These are phyloP conservation scores for Pseudophaeomoniella oleicola DNA, from an alignment of 2,329 filamentous ascomycete genomes.

Conservation along the genomic window DNA sequence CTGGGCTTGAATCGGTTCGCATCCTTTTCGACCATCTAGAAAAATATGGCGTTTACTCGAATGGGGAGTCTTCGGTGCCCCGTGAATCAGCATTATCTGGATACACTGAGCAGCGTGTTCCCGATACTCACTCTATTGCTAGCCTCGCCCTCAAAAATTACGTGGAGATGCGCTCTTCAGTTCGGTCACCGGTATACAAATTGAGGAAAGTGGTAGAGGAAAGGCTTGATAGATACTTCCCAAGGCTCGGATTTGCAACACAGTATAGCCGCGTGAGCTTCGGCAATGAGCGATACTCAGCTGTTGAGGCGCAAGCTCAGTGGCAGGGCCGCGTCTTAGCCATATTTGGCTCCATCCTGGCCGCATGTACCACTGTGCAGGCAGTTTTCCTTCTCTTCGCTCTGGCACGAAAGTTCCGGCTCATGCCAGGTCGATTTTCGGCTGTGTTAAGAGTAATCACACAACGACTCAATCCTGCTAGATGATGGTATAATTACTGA, in stretches of 20 bases:
- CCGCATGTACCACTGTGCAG: background rate
- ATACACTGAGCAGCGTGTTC: constrained; percentile 60
- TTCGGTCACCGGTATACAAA: constrained; percentile 62
- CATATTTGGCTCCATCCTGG: background rate
- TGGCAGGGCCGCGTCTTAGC: constrained; percentile 3
- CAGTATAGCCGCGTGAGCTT: constrained; percentile 90
- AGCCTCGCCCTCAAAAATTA: constrained; percentile 87
- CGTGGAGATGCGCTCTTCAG: constrained; percentile 79
- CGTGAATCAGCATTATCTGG: constrained; percentile 43
- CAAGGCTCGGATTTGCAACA: constrained; percentile 72
- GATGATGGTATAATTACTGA: too few species aligned
- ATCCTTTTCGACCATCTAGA: constrained; percentile 76
- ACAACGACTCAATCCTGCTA: too few species aligned
- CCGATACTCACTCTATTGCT: constrained; percentile 80
- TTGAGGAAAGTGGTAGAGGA: constrained; percentile 81
- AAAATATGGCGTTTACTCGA: constrained; percentile 39
- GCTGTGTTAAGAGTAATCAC: too few species aligned
- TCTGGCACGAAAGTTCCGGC: too few species aligned
- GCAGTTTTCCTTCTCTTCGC: too few species aligned
- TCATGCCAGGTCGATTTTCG: too few species aligned
- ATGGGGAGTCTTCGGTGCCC: constrained; percentile 19
- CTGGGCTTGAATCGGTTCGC: constrained; percentile 84
- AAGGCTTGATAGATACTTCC: constrained; percentile 59
- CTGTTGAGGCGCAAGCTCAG: constrained; percentile 45
- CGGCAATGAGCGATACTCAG: constrained; percentile 78